Evolutionary conservation across 768 basidiomycete genomes (phyloP).

Genomic region (Tylopilus felleus): DNA sequence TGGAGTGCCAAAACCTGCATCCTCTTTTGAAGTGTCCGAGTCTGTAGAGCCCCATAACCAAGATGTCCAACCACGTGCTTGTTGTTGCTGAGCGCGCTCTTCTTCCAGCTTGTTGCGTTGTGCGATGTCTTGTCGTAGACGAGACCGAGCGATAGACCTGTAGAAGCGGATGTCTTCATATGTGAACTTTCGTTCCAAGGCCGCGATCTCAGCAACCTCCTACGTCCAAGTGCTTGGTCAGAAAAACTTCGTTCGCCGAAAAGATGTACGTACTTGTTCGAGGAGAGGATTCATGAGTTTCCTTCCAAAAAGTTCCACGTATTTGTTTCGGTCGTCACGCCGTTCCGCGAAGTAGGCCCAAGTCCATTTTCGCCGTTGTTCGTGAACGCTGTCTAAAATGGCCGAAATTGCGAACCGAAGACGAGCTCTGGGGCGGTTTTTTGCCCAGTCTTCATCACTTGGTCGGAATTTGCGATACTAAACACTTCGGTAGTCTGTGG

Average conservation of each 20-base stretch:
- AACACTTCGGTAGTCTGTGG: constrained; percentile 8
- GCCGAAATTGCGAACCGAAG: constrained; percentile 77
- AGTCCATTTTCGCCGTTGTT: constrained; percentile 81
- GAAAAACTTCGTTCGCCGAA: background rate
- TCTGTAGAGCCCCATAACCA: constrained; percentile 83
- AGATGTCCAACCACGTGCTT: constrained; percentile 56
- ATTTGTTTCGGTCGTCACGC: constrained; percentile 80
- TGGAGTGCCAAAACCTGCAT: constrained; percentile 54
- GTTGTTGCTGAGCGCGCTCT: constrained; percentile 55
- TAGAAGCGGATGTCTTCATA: constrained; percentile 98
- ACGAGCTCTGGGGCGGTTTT: constrained; percentile 63
- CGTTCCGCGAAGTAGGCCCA: constrained; percentile 90
- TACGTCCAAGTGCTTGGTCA: constrained; percentile 22
- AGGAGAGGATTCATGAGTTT: constrained; percentile 54
- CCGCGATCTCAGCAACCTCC: constrained; percentile 54
- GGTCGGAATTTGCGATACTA: constrained; percentile 83
- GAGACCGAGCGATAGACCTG: constrained; percentile 88
- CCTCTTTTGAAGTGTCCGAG: constrained; percentile 39
- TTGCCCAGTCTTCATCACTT: constrained; percentile 50
- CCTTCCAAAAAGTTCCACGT: constrained; percentile 82
- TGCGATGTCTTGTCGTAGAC: constrained; percentile 80
- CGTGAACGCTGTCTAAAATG: constrained; percentile 78
- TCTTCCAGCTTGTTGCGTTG: constrained; percentile 64
- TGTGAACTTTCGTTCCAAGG: constrained; percentile 75
- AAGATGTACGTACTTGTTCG: constrained; percentile 47